Base-by-base conservation (phyloP, 108 stramenopile genomes). In the Aurantiochytrium sp. region DNA sequence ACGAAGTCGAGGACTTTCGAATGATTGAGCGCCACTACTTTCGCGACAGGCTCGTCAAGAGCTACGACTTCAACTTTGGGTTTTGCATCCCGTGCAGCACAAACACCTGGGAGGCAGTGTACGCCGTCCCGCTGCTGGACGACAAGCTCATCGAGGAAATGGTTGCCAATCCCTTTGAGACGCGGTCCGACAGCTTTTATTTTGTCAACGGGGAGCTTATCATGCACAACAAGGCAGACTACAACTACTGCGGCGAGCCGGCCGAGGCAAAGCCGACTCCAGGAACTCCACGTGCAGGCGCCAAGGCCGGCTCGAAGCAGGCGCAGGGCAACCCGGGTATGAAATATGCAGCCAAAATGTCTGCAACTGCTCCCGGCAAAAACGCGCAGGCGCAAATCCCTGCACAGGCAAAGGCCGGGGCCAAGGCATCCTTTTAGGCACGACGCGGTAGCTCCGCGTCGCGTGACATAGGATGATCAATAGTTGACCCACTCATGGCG, bases 21-120 rank as follows among this genome's bases (percentile, higher is more conserved):
- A 96, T 96, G 96, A 95, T 96, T 55, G 95, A 96, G 90, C 89
- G 96, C 44, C 96, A 96, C 88, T 96, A 96, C 91, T 96, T 95
- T 88, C 88, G 92, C 69, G 87, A 93, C 87, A 58, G 90, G 88
- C 95, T 96, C n/a, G 58, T 93, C 55, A 93, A 92, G 87, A 88
- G 72, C 55, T 90, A 88, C 59, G 93, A 95, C 90, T 96, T 95
- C 53, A 76, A 60, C 71, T 96, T 96, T 47, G 96, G 96, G 4
- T 96, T 95, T 89, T 95, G 95, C 90, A 95, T 96, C 58, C 96
- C 96, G 0, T 90, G 93, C 23, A 94, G 93, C 58, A 93, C 93
- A 5, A 96, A 96, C 88, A 94, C 94, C 5, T 96, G 95, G 95
- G 95, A 96, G 42, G 92, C 94, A 4, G 93, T 96, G 44, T 96